Evolutionary conservation across 352 stramenopile species (phyloP).

Genomic region (Phytophthora pinifolia): DNA sequence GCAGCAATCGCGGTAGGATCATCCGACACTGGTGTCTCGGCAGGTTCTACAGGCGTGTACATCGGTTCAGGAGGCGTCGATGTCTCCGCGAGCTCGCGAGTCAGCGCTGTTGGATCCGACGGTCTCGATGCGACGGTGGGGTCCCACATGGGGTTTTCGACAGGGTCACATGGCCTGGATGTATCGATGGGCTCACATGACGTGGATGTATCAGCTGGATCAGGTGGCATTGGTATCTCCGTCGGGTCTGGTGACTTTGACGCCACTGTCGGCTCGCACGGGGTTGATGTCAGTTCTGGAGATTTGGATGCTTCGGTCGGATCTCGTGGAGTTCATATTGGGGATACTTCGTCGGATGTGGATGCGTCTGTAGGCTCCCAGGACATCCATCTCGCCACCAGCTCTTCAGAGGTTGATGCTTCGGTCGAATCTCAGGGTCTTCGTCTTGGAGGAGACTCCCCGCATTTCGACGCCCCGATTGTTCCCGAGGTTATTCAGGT

Average conservation of each 20-base stretch:
- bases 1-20: slow-evolving; percentile 4
- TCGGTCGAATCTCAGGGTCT: slow-evolving; percentile 11
- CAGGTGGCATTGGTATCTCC: slow-evolving; percentile 2
- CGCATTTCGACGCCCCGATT: not conserved
- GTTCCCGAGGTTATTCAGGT: not conserved
- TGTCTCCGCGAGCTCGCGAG: slow-evolving; percentile 12
- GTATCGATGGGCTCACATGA: slow-evolving; percentile 3
- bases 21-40: slow-evolving; percentile 3
- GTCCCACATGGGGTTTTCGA: slow-evolving; percentile 2
- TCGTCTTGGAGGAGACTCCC: slow-evolving; percentile 7
- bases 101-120: slow-evolving; percentile 1
- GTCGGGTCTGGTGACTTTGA: slow-evolving; percentile 4
- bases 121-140: slow-evolving; percentile 3
- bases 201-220: slow-evolving; percentile 11
- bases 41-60: slow-evolving; percentile 5
- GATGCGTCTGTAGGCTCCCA: slow-evolving; percentile 13
- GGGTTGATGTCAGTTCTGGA: slow-evolving; percentile 8
- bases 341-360: slow-evolving; percentile 7
- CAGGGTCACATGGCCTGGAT: slow-evolving; percentile 14
- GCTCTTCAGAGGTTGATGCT: slow-evolving; percentile 14
- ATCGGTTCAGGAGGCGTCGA: slow-evolving; percentile 11
- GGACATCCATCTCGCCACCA: slow-evolving; percentile 7
- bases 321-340: slow-evolving; percentile 11
- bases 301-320: slow-evolving; percentile 14
- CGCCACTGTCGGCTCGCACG: slow-evolving; percentile 3